These are phyloP conservation scores for Ramalina peruviana DNA, from an alignment of 495 filamentous ascomycete species.

Conservation along the genomic window DNA sequence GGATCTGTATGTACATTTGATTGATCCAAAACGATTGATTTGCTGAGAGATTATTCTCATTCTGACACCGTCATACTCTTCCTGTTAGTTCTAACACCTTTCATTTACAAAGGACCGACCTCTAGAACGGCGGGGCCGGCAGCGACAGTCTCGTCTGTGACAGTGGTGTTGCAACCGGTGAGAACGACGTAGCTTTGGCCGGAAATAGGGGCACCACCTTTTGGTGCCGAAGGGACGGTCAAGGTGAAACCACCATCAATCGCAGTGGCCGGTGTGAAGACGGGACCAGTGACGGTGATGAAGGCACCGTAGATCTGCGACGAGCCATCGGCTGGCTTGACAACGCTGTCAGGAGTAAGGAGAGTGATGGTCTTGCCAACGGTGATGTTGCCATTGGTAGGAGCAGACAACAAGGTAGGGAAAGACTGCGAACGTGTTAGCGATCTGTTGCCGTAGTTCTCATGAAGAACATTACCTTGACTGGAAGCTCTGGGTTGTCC, in stretches of 20 bases:
- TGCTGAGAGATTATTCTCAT: neutral
- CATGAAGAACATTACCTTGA: slow-evolving; percentile 24
- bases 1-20: neutral
- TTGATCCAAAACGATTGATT: no score
- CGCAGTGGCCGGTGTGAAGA: slow-evolving; percentile 19
- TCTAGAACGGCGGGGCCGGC: slow-evolving; percentile 16
- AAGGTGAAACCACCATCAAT: slow-evolving; percentile 22
- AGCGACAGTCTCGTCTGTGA: slow-evolving; percentile 16
- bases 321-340: slow-evolving; percentile 14
- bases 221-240: slow-evolving; percentile 21
- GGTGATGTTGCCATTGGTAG: slow-evolving; percentile 13
- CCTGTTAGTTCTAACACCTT: neutral
- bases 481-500: slow-evolving; percentile 37
- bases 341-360: slow-evolving; percentile 9
- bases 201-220: slow-evolving; percentile 11
- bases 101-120: slow-evolving; percentile 3
- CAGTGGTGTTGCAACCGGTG: slow-evolving; percentile 19
- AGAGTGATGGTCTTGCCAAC: slow-evolving; percentile 15
- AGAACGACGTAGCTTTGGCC: slow-evolving; percentile 29
- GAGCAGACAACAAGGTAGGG: slow-evolving; percentile 25
- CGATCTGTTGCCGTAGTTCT: neutral
- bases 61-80: neutral
- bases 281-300: slow-evolving; percentile 26
- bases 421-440: slow-evolving; percentile 26
- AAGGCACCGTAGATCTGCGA: slow-evolving; percentile 22